These are phyloP conservation scores for Decorospora gaudefroyi DNA, from an alignment of 2,329 filamentous ascomycete species.

Conservation along the genomic window DNA sequence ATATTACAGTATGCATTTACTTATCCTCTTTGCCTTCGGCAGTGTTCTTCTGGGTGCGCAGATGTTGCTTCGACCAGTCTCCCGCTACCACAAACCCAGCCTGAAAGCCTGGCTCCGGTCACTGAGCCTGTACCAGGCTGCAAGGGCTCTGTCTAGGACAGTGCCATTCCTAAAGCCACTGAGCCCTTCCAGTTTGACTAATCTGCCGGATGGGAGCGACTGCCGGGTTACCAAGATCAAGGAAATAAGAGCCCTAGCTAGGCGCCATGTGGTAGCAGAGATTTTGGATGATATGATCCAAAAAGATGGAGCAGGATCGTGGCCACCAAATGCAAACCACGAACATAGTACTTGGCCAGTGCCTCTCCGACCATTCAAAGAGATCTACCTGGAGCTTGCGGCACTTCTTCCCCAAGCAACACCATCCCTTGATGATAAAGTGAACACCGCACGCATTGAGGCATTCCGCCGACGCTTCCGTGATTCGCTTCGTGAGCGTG, in stretches of 20 bases:
- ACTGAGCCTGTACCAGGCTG: too few species aligned
- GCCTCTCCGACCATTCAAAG: conserved; percentile 1
- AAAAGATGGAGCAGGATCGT: conserved; percentile 5
- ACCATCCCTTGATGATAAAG: conserved; percentile 3
- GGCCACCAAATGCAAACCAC: conserved; percentile 9
- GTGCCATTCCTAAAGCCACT: too few species aligned
- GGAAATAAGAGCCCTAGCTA: background rate
- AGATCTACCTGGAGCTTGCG: conserved; percentile 8
- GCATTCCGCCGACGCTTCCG: conserved; percentile 1
- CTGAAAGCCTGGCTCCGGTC: background rate
- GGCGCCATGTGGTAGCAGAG: background rate
- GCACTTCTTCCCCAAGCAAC: conserved; percentile 2
- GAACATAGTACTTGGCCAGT: conserved; percentile 1
- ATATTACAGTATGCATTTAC: background rate
- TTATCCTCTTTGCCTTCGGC: background rate
- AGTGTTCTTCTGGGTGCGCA: background rate
- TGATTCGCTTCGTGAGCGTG: background rate
- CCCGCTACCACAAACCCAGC: background rate
- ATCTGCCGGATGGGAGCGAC: too few species aligned
- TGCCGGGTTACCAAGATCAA: too few species aligned
- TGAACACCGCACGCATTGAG: background rate
- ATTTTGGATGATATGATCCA: conserved; percentile 1
- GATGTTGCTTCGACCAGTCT: background rate
- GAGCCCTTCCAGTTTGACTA: too few species aligned
- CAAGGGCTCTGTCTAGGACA: too few species aligned